Conservation (phyloP, 192 early-diverging fungal genomes). For the Mortierella alpina region DNA sequence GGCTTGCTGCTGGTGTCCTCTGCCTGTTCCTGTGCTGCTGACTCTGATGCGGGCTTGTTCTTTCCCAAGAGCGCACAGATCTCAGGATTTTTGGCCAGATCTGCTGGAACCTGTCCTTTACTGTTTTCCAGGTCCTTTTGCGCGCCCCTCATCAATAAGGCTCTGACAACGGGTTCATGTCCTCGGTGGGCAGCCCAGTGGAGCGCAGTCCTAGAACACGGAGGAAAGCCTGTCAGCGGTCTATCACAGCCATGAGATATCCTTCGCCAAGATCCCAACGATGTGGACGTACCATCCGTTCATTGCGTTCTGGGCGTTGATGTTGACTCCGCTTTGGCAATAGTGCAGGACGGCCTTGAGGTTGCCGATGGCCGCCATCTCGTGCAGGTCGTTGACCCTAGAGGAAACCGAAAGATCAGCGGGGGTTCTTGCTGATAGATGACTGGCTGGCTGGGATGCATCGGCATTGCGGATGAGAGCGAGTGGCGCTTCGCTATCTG, state of each 20-base stretch:
- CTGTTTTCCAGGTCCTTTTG: slow-evolving; percentile 61
- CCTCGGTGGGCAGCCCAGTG: slow-evolving; percentile 83
- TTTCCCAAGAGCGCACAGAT: slow-evolving; percentile 57
- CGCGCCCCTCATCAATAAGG: slow-evolving; percentile 77
- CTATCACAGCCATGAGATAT: neutral
- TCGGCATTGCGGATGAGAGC: neutral
- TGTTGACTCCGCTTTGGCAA: slow-evolving; percentile 70
- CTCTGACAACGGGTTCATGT: slow-evolving; percentile 65
- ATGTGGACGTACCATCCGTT: slow-evolving; percentile 66
- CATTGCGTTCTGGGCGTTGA: slow-evolving; percentile 78
- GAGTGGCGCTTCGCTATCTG: neutral
- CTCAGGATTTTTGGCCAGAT: slow-evolving; percentile 67
- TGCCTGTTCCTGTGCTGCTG: slow-evolving; percentile 14
- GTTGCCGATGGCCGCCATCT: slow-evolving; percentile 75
- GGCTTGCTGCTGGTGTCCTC: slow-evolving; percentile 10
- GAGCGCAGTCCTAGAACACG: slow-evolving; percentile 65
- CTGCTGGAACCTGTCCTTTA: slow-evolving; percentile 71
- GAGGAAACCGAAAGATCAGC: neutral
- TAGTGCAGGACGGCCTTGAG: slow-evolving; percentile 72
- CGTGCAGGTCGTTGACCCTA: slow-evolving; percentile 57
- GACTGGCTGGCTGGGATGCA: neutral
- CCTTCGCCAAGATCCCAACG: neutral
- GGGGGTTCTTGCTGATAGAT: neutral
- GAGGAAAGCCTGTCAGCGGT: neutral
- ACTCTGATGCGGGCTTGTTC: neutral